Evolutionary conservation across 169 alveolate species (phyloP).

Genomic region (Cyclospora cayetanensis): DNA sequence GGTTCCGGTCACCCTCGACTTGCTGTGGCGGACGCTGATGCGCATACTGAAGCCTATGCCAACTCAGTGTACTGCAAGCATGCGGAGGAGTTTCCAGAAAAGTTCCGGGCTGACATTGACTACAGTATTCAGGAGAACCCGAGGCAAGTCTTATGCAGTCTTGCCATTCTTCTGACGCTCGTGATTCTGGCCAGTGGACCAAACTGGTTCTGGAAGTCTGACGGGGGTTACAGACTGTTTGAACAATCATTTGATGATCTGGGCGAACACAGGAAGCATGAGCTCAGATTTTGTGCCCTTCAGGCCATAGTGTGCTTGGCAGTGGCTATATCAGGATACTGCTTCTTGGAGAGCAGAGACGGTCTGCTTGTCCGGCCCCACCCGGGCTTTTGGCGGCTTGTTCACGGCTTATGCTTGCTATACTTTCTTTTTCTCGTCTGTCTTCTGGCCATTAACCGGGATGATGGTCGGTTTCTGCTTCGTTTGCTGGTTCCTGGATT

Average conservation of each 20-base stretch:
- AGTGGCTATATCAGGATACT: constrained; percentile 37
- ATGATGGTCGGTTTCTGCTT: constrained; percentile 52
- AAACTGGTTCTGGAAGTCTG: background rate
- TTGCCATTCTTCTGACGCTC: background rate
- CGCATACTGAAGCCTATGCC: constrained; percentile 12
- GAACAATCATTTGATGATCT: background rate
- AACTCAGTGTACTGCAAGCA: constrained; percentile 49
- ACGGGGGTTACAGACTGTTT: background rate
- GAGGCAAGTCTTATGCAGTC: constrained; percentile 51
- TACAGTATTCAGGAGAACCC: constrained; percentile 39
- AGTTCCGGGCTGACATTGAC: constrained; percentile 43
- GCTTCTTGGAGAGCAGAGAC: constrained; percentile 72
- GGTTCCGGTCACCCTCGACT: background rate
- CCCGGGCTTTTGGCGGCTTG: constrained; percentile 74
- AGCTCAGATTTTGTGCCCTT: background rate
- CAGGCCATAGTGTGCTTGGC: constrained; percentile 40
- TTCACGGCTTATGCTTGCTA: constrained; percentile 70
- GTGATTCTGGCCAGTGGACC: constrained; percentile 7
- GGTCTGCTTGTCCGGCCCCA: constrained; percentile 75
- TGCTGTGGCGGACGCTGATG: no score
- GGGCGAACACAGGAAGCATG: background rate
- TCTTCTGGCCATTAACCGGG: constrained; percentile 61
- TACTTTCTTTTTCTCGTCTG: constrained; percentile 60
- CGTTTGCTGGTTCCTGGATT: constrained; percentile 64
- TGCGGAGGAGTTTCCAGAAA: constrained; percentile 35